These are phyloP conservation scores for Neonectria ditissima DNA, from an alignment of 2,329 filamentous ascomycete species.

Conservation along the genomic window DNA sequence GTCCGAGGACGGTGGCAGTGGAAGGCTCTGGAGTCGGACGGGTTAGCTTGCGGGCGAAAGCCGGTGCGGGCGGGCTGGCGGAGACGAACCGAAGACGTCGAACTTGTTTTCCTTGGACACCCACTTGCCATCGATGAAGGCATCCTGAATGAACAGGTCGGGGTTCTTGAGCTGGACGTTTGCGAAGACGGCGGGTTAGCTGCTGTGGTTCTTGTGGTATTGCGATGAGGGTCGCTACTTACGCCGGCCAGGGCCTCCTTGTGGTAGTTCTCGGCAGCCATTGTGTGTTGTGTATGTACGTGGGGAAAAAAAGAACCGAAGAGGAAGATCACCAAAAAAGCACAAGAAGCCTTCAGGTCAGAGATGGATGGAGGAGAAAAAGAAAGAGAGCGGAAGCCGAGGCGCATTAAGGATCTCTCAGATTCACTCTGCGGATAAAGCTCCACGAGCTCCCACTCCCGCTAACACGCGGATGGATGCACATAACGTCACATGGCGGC, in stretches of 20 bases:
- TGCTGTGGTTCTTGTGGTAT: not conserved
- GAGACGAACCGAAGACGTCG: constrained; percentile 43
- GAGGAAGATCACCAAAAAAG: constrained; percentile 23
- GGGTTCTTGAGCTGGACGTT: constrained; percentile 41
- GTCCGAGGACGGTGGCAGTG: constrained; percentile 43
- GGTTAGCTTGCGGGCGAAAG: constrained; percentile 13
- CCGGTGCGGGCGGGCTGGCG: not conserved
- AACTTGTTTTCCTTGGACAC: constrained; percentile 46
- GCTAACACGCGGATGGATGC: constrained; percentile 5
- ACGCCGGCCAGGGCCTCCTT: constrained; percentile 44
- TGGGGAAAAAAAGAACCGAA: constrained; percentile 6
- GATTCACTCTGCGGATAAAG: constrained; percentile 15
- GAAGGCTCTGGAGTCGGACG: constrained; percentile 36
- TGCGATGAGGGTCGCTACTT: constrained; percentile 19
- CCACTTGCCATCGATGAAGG: constrained; percentile 46
- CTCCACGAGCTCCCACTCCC: constrained; percentile 22
- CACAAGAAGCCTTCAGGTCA: constrained; percentile 15
- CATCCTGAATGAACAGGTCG: constrained; percentile 46
- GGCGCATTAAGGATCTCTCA: constrained; percentile 17
- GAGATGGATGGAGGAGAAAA: constrained; percentile 10
- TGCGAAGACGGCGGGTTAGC: constrained; percentile 28
- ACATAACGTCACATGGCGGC: constrained; percentile 41
- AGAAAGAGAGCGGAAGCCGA: constrained; percentile 12
- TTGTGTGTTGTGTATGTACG: constrained; percentile 28
- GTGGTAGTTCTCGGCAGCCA: constrained; percentile 45